Percentiles rank a stretch among this genome's conserved stretches.
Conservation (phyloP, 495 filamentous ascomycete genomes). For the Neohortaea acidophila region DNA sequence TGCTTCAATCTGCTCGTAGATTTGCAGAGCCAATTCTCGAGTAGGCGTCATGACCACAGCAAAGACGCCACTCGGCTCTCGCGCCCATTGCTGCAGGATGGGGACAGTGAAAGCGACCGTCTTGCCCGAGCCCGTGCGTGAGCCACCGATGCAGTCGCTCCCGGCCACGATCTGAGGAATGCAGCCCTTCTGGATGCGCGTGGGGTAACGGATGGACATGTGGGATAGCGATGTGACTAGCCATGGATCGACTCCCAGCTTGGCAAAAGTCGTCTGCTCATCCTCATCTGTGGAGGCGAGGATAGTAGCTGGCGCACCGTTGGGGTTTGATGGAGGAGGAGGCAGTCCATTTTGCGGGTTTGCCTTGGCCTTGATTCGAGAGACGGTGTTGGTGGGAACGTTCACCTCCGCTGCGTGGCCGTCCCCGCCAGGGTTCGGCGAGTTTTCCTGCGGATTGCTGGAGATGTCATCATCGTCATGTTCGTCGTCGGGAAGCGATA, state of each 20-base stretch:
- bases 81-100: constrained; percentile 82
- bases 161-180: constrained; percentile 85
- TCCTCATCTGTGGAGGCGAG: constrained; percentile 2
- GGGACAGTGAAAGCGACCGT: constrained; percentile 93
- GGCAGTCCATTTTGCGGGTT: background rate
- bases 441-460: no score
- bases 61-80: constrained; percentile 83
- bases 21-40: constrained; percentile 84
- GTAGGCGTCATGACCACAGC: constrained; percentile 83
- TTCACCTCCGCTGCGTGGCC: background rate
- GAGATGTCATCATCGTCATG: background rate
- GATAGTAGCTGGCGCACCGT: constrained; percentile 2
- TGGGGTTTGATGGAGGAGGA: background rate
- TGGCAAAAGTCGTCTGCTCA: constrained; percentile 51
- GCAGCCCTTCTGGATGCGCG: constrained; percentile 78
- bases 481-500: constrained; percentile 1
- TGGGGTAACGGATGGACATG: constrained; percentile 80
- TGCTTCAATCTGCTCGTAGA: constrained; percentile 86
- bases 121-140: constrained; percentile 93
- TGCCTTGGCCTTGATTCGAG: constrained; percentile 6
- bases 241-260: constrained; percentile 68
- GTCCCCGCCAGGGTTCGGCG: background rate
- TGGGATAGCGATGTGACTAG: constrained; percentile 67
- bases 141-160: constrained; percentile 84
- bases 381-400: background rate